Conservation (phyloP, 2,329 filamentous ascomycete genomes). For the Orbilia blumenaviensis region DNA sequence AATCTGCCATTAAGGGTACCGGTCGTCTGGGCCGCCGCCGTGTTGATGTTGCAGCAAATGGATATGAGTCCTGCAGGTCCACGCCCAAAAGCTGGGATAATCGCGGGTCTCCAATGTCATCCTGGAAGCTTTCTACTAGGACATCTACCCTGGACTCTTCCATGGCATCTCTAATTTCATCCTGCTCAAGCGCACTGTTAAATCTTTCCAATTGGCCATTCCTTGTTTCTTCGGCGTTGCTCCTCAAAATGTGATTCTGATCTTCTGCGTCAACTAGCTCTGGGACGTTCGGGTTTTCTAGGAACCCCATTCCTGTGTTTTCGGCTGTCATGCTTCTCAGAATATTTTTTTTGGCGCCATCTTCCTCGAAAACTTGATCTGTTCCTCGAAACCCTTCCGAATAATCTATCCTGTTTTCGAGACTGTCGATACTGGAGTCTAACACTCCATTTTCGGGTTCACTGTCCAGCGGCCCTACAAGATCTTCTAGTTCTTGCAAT, state of each 20-base stretch:
- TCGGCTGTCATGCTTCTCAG: background rate
- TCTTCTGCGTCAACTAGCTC: too few relatives aligned
- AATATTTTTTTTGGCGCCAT: background rate
- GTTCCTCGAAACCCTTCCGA: background rate
- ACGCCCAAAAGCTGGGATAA: background rate
- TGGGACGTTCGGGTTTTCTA: too few relatives aligned
- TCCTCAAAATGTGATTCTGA: too few relatives aligned
- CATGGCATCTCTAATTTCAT: background rate
- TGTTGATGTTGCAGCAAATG: background rate
- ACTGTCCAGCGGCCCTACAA: background rate
- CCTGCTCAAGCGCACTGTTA: background rate
- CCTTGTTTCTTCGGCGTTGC: too few relatives aligned
- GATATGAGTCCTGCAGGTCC: background rate
- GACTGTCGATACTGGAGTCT: background rate
- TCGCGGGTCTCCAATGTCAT: background rate
- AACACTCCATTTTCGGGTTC: background rate
- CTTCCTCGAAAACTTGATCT: background rate
- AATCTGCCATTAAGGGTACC: background rate
- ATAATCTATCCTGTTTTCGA: background rate
- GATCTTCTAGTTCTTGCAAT: background rate
- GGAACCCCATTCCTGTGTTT: background rate
- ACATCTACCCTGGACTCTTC: background rate
- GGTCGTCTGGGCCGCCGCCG: background rate
- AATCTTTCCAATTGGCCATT: background rate
- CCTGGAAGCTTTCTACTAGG: background rate